A percentile compares a stretch with the other conserved stretches of the same genome.
These are phyloP conservation scores for Candida taoyuanica DNA, from an alignment of 805 yeast species.

Conservation along the genomic window DNA sequence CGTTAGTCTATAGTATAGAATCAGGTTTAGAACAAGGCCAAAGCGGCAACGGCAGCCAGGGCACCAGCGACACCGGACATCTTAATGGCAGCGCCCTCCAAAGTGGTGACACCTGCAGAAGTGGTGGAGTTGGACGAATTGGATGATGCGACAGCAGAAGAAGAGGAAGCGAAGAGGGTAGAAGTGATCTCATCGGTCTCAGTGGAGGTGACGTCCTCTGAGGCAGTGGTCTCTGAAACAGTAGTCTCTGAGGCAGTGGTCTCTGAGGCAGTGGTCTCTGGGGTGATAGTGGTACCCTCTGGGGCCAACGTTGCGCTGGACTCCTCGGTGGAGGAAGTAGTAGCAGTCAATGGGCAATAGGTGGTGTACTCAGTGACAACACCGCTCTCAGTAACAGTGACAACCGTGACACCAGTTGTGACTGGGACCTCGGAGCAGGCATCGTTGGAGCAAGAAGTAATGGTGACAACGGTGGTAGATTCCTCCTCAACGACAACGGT, in stretches of 20 bases:
- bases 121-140: constrained; percentile 6
- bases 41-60: constrained; percentile 10
- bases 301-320: not conserved
- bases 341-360: constrained; percentile 21
- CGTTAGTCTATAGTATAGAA: too few species aligned
- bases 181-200: constrained; percentile 8
- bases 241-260: not conserved
- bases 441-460: constrained; percentile 10
- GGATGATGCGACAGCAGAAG: constrained; percentile 3
- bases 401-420: constrained; percentile 11
- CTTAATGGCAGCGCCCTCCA: constrained; percentile 10
- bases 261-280: constrained; percentile 1
- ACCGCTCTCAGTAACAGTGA: constrained; percentile 4
- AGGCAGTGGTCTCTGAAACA: too few species aligned
- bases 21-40: constrained; percentile 9
- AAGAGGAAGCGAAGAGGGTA: constrained; percentile 1
- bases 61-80: constrained; percentile 8
- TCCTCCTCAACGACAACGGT: constrained; percentile 7
- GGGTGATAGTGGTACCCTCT: not conserved
- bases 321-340: constrained; percentile 1
- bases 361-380: constrained; percentile 12
- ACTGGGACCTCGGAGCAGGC: constrained; percentile 5
- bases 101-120: constrained; percentile 5
- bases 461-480: constrained; percentile 13
- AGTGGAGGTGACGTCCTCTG: constrained; percentile 7